phyloP scores from a whole-genome alignment of 352 stramenopile species.

The Phytophthora hibernalis region DNA sequence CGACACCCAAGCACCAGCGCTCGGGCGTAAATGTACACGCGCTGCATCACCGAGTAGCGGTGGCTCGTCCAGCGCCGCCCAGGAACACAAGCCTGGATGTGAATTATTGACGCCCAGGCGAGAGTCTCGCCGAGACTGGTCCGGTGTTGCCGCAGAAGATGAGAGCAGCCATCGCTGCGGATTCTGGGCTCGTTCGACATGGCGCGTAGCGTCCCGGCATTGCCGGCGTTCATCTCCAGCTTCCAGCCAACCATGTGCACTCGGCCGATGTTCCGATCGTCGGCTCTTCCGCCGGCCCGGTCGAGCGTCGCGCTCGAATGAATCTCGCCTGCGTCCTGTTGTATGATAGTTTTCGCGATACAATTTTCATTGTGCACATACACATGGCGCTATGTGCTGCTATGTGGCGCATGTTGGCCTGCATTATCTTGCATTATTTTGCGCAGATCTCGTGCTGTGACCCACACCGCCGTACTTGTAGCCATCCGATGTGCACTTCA shows the following conservation, averaged over 20 bases:
- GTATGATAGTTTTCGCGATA: slow-evolving; percentile 1
- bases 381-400: slow-evolving; percentile 15
- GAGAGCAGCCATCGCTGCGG: slow-evolving; percentile 45
- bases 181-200: slow-evolving; percentile 38
- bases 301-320: slow-evolving; percentile 1
- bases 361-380: slow-evolving; percentile 24
- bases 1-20: too few species aligned
- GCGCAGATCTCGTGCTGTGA: slow-evolving; percentile 28
- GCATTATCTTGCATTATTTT: slow-evolving; percentile 40
- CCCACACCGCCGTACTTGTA: slow-evolving; percentile 11
- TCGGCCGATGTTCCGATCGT: slow-evolving; percentile 25
- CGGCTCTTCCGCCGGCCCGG: slow-evolving; percentile 32
- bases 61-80: slow-evolving; percentile 41
- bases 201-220: slow-evolving; percentile 11
- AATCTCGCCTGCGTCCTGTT: slow-evolving; percentile 29
- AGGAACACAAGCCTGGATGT: slow-evolving; percentile 41
- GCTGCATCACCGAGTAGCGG: slow-evolving; percentile 4
- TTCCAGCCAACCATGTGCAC: slow-evolving; percentile 31
- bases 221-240: slow-evolving; percentile 24
- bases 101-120: slow-evolving; percentile 41
- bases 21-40: not conserved
- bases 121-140: slow-evolving; percentile 25
- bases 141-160: slow-evolving; percentile 43
- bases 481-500: slow-evolving; percentile 33
- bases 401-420: slow-evolving; percentile 25